phyloP scores from a whole-genome alignment of 345 rosid species.

The Salix purpurea region DNA sequence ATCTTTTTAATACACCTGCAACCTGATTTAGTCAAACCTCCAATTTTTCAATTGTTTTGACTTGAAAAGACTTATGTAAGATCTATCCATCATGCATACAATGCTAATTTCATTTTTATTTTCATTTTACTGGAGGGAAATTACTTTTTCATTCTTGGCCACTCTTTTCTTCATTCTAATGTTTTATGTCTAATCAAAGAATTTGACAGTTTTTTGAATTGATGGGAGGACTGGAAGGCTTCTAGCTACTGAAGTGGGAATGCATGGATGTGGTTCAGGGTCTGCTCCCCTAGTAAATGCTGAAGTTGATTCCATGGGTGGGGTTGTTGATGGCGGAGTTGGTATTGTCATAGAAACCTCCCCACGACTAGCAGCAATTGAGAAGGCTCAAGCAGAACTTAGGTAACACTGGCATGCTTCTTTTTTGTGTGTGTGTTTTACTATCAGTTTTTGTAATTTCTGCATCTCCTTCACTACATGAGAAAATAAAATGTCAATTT shows the following conservation, averaged over 20 bases:
- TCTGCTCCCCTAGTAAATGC: constrained; percentile 76
- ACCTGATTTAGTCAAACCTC: not conserved
- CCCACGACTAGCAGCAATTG: constrained; percentile 82
- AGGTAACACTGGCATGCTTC: constrained; percentile 46
- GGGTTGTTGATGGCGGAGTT: constrained; percentile 90
- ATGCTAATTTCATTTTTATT: not conserved
- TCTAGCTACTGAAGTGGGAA: constrained; percentile 32
- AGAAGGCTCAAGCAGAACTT: constrained; percentile 93
- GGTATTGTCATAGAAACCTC: constrained; percentile 85
- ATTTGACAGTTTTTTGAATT: constrained; percentile 11
- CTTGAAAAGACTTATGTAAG: not conserved
- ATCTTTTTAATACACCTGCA: not conserved
- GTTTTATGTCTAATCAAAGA: not conserved
- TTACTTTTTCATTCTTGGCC: not conserved
- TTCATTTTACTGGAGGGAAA: not conserved
- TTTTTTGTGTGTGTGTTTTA: not conserved
- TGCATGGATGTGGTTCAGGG: constrained; percentile 72
- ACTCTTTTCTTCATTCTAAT: not conserved
- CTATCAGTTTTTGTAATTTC: not conserved
- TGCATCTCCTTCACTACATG: not conserved
- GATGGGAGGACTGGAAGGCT: constrained; percentile 12
- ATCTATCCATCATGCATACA: not conserved
- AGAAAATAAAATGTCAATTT: not conserved
- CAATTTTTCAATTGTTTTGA: not conserved
- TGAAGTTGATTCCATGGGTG: constrained; percentile 99